Evolutionary conservation across 768 basidiomycete genomes (phyloP).

Genomic region (Megacollybia marginata): DNA sequence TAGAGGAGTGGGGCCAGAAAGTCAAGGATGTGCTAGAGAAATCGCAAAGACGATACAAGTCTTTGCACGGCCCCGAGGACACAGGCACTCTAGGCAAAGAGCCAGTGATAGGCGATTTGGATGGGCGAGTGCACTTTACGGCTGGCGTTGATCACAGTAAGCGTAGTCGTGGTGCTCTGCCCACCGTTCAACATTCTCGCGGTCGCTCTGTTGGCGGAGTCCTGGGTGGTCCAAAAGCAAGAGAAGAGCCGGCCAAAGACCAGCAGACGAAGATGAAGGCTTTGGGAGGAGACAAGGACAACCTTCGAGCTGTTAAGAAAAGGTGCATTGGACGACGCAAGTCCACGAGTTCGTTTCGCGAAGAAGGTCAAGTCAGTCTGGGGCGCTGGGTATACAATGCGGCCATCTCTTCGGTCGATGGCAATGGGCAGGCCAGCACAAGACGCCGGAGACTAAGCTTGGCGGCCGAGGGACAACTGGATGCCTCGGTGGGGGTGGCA

Average conservation of each 20-base stretch:
- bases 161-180: conserved; percentile 11
- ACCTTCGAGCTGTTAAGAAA: conserved; percentile 42
- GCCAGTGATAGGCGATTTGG: conserved; percentile 5
- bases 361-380: conserved; percentile 9
- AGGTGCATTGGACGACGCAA: conserved; percentile 47
- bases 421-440: not conserved
- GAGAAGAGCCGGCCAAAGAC: not conserved
- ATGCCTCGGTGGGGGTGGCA: not conserved
- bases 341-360: conserved; percentile 28
- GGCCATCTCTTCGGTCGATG: conserved; percentile 29
- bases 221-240: not conserved
- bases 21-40: conserved; percentile 44
- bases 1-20: conserved; percentile 52
- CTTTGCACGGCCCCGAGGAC: conserved; percentile 24
- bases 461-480: not conserved
- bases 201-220: conserved; percentile 22
- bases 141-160: conserved; percentile 11
- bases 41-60: conserved; percentile 50
- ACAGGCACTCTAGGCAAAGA: conserved; percentile 9
- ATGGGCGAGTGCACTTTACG: conserved; percentile 20
- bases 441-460: not conserved
- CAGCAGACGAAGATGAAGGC: not conserved
- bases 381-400: conserved; percentile 45
- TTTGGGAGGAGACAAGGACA: conserved; percentile 4
- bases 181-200: conserved; percentile 19